phyloP scores from a whole-genome alignment of 495 filamentous ascomycete genomes.

The Parathielavia hyrcaniae region DNA sequence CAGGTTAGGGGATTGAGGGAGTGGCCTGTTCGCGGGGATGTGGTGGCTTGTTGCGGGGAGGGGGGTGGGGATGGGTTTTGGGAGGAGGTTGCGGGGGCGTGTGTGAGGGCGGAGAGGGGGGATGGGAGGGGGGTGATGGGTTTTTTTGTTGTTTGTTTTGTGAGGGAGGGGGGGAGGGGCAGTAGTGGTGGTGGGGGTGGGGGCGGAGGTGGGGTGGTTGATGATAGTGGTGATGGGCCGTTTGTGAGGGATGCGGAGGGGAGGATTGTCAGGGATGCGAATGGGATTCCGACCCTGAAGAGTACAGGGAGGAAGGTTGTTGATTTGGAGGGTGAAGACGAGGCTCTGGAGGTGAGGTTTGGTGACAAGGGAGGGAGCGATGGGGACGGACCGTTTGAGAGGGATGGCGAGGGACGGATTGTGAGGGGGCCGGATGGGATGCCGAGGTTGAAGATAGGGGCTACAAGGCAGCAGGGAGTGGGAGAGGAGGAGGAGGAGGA shows the following conservation, averaged over 20 bases:
- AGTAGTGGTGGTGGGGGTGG: no score
- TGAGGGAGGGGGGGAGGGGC: no score
- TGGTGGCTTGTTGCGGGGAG: conserved; percentile 55
- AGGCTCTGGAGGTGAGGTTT: conserved; percentile 21
- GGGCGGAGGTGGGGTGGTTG: conserved; percentile 1
- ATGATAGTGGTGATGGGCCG: conserved; percentile 26
- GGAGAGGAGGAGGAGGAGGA: neutral
- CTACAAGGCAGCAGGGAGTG: conserved; percentile 21
- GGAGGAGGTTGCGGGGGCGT: conserved; percentile 59
- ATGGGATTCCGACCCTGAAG: conserved; percentile 40
- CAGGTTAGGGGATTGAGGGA: conserved; percentile 63
- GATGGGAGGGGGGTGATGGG: conserved; percentile 63
- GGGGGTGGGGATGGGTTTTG: conserved; percentile 47
- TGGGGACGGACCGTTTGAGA: conserved; percentile 29
- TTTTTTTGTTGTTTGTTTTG: conserved; percentile 46
- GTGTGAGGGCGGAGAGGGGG: conserved; percentile 73
- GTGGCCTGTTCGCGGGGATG: conserved; percentile 65
- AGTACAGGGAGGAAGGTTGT: conserved; percentile 23
- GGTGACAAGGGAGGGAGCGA: conserved; percentile 11
- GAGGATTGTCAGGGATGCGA: conserved; percentile 33
- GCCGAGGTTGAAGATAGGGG: conserved; percentile 32
- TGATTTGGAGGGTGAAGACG: conserved; percentile 23
- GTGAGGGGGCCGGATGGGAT: conserved; percentile 34
- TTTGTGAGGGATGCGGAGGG: conserved; percentile 38
- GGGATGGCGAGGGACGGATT: conserved; percentile 30